These are phyloP conservation scores for Dryas octopetala DNA, from an alignment of 306 rosid species.

Conservation along the genomic window DNA sequence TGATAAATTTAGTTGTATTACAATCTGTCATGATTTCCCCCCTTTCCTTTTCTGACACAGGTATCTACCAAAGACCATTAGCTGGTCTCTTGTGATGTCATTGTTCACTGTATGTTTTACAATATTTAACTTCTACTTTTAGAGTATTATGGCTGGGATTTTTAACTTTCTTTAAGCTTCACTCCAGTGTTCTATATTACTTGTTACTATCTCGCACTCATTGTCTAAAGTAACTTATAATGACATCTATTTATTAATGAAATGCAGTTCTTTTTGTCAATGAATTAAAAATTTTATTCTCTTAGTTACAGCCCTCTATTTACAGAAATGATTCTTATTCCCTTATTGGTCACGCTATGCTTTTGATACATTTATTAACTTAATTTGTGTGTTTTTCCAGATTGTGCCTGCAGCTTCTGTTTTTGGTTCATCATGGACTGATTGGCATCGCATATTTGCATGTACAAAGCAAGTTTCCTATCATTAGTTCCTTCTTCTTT, in stretches of 20 bases:
- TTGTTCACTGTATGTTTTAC: constrained; percentile 57
- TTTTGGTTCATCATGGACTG: constrained; percentile 74
- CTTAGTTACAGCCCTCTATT: not conserved
- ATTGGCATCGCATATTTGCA: constrained; percentile 81
- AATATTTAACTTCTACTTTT: not conserved
- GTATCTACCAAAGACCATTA: constrained; percentile 60
- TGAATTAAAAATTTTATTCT: not conserved
- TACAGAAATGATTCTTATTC: not conserved
- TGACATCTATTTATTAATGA: not conserved
- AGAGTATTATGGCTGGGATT: not conserved
- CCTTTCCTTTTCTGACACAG: constrained; percentile 45
- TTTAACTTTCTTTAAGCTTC: not conserved
- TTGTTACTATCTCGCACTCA: not conserved
- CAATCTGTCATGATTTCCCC: not conserved
- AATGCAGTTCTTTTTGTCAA: not conserved
- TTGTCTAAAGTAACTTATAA: not conserved
- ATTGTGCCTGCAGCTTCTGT: constrained; percentile 78
- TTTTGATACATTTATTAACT: not conserved
- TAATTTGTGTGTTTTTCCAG: constrained; percentile 37
- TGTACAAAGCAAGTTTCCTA: constrained; percentile 53
- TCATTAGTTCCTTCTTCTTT: constrained; percentile 4
- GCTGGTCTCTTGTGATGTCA: constrained; percentile 91
- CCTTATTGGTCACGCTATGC: not conserved
- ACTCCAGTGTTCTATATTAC: not conserved
- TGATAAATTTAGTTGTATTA: not conserved